Percentiles rank a stretch among this genome's conserved stretches.
Conservation (phyloP, 2,329 filamentous ascomycete species). For the Rutstroemia sydowiana region DNA sequence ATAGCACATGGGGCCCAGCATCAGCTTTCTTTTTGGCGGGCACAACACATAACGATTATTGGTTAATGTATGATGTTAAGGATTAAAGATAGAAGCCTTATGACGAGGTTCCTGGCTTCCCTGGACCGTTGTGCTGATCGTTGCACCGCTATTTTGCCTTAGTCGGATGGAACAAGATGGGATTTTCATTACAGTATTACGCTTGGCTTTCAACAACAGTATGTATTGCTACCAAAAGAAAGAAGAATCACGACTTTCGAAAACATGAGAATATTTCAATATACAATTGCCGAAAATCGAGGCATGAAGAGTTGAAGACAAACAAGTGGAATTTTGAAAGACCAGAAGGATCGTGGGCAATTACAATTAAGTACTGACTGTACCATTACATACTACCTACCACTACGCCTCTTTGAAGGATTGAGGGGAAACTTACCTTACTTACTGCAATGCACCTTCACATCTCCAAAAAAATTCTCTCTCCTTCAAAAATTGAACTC, state of each 20-base stretch:
- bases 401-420: background rate
- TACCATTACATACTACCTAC: background rate
- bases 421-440: background rate
- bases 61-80: background rate
- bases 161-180: background rate
- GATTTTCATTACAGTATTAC: background rate
- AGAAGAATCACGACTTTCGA: too few relatives aligned
- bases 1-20: constrained; percentile 7
- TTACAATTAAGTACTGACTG: background rate
- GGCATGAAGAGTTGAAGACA: too few relatives aligned
- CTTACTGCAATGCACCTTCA: background rate
- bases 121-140: constrained; percentile 6
- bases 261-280: too few relatives aligned
- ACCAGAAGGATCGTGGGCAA: background rate
- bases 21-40: constrained; percentile 3
- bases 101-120: constrained; percentile 9
- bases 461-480: too few relatives aligned
- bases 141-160: background rate
- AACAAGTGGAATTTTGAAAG: too few relatives aligned
- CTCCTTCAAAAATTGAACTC: too few relatives aligned
- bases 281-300: too few relatives aligned
- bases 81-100: constrained; percentile 3
- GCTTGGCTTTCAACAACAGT: background rate
- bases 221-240: too few relatives aligned
- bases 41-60: background rate